A percentile compares a stretch with the other conserved stretches of the same genome.
phyloP scores from a whole-genome alignment of 331 rosid species.

The Prunus yedoensis region DNA sequence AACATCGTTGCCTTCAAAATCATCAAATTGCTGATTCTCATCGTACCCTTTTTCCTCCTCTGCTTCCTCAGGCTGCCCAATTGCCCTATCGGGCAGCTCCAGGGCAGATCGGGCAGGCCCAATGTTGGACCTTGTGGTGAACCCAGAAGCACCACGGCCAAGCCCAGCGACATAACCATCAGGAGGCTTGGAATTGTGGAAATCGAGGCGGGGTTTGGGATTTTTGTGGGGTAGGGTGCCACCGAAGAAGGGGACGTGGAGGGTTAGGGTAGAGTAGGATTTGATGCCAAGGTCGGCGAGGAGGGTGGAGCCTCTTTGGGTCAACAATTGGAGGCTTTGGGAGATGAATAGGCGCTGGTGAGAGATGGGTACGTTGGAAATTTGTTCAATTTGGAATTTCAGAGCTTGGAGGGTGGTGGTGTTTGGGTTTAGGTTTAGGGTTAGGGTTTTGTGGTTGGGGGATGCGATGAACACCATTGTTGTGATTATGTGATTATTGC shows the following conservation, averaged over 20 bases:
- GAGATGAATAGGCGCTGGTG: slow-evolving; percentile 58
- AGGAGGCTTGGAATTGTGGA: slow-evolving; percentile 74
- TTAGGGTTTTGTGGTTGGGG: slow-evolving; percentile 50
- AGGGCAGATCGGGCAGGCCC: slow-evolving; percentile 81
- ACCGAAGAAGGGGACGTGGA: slow-evolving; percentile 53
- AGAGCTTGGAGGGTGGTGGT: slow-evolving; percentile 50
- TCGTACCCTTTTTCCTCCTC: slow-evolving; percentile 87
- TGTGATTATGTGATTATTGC: too few species aligned
- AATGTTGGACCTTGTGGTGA: slow-evolving; percentile 82
- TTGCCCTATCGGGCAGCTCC: slow-evolving; percentile 64
- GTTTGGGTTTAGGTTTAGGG: slow-evolving; percentile 47
- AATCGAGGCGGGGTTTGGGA: slow-evolving; percentile 66
- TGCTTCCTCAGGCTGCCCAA: slow-evolving; percentile 75
- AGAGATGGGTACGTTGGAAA: slow-evolving; percentile 37
- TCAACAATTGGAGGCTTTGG: slow-evolving; percentile 32
- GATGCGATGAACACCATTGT: slow-evolving; percentile 58
- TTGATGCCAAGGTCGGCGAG: slow-evolving; percentile 54
- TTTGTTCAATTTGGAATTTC: slow-evolving; percentile 42
- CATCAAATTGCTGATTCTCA: slow-evolving; percentile 82
- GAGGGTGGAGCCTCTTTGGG: slow-evolving; percentile 28
- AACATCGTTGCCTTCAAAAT: slow-evolving; percentile 81
- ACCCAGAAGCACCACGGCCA: slow-evolving; percentile 89
- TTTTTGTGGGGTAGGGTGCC: slow-evolving; percentile 58
- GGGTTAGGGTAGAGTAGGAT: slow-evolving; percentile 57
- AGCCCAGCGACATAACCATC: slow-evolving; percentile 77